phyloP scores from a whole-genome alignment of 169 alveolate genomes.

The Eimeria mitis region DNA sequence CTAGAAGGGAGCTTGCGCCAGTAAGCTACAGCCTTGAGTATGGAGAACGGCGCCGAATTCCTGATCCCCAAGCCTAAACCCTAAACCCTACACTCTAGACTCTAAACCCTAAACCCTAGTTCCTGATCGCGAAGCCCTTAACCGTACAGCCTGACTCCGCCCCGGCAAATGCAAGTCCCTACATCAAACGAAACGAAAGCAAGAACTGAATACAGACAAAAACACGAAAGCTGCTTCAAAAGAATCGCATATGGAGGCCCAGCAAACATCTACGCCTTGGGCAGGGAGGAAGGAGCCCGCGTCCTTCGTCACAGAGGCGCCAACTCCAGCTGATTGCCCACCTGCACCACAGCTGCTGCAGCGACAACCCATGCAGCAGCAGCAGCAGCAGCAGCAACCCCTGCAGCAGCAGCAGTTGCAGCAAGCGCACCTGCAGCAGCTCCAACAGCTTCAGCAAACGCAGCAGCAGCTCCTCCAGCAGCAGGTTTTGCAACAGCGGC shows the following conservation, averaged over 20 bases:
- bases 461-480: slow-evolving; percentile 19
- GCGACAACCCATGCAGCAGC: neutral
- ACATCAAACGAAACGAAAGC: neutral
- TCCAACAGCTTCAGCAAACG: neutral
- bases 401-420: slow-evolving; percentile 6
- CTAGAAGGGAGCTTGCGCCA: neutral
- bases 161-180: neutral
- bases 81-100: neutral
- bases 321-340: too few relatives aligned
- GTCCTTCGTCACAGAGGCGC: neutral
- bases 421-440: slow-evolving; percentile 5
- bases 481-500: neutral
- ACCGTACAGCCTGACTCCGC: neutral
- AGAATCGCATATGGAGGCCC: neutral
- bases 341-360: too few relatives aligned
- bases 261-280: neutral
- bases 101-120: neutral
- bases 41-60: neutral
- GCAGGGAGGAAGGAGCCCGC: neutral
- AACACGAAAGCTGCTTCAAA: neutral
- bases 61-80: too few relatives aligned
- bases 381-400: neutral
- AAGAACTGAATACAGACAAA: neutral
- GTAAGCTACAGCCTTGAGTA: neutral
- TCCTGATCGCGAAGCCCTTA: neutral